These are phyloP conservation scores for Yamadazyma songkhlaensis DNA, from an alignment of 1,139 yeast genomes.

Conservation along the genomic window DNA sequence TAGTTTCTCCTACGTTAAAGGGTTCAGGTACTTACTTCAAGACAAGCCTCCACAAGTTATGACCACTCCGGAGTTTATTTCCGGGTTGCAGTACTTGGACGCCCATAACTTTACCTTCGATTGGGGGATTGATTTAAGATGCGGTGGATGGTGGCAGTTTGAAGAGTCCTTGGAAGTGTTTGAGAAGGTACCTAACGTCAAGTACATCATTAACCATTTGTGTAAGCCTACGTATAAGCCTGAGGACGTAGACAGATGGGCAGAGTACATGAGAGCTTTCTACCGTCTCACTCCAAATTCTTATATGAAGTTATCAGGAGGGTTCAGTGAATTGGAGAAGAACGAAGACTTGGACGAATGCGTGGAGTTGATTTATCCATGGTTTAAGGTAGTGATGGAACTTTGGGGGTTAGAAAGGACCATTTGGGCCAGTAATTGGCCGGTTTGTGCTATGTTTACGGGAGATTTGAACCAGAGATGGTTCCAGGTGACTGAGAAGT, in stretches of 20 bases:
- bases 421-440: constrained; percentile 47
- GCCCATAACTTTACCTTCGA: constrained; percentile 28
- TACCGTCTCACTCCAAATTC: constrained; percentile 19
- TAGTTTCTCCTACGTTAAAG: constrained; percentile 18
- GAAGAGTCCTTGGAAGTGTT: constrained; percentile 24
- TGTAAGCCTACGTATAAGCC: constrained; percentile 31
- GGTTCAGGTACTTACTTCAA: constrained; percentile 39
- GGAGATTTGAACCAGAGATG: constrained; percentile 14
- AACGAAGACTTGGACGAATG: constrained; percentile 13
- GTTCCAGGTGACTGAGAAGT: constrained; percentile 15
- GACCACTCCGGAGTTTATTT: constrained; percentile 21
- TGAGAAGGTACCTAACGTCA: constrained; percentile 20
- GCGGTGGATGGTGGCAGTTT: constrained; percentile 37
- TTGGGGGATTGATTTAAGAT: constrained; percentile 37
- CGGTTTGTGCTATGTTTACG: constrained; percentile 28
- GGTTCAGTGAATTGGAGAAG: constrained; percentile 32
- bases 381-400: constrained; percentile 23
- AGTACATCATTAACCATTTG: constrained; percentile 35
- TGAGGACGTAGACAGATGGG: constrained; percentile 18
- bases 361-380: constrained; percentile 24
- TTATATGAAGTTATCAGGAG: constrained; percentile 40
- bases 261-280: constrained; percentile 17
- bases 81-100: constrained; percentile 29
- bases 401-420: constrained; percentile 27
- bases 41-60: constrained; percentile 34